These are phyloP conservation scores for Rhizopus delemar DNA, from an alignment of 371 early-diverging fungal species.

Conservation along the genomic window DNA sequence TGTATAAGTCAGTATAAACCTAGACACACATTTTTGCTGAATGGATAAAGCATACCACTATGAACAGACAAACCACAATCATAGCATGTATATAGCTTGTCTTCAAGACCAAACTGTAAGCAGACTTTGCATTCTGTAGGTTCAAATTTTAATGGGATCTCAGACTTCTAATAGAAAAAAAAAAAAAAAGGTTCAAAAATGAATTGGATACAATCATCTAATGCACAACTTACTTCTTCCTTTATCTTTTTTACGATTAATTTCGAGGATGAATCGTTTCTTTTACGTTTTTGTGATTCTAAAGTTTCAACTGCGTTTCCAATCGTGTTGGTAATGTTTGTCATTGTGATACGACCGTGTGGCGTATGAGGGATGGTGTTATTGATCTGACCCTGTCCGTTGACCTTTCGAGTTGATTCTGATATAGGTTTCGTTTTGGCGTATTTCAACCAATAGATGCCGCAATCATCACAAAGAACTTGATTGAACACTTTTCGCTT, in stretches of 20 bases:
- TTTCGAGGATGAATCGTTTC: constrained; percentile 1
- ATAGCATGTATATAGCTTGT: constrained; percentile 52
- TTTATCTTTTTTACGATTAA: constrained; percentile 9
- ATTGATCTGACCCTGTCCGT: not conserved
- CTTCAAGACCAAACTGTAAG: constrained; percentile 20
- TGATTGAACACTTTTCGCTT: constrained; percentile 45
- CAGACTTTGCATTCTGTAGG: constrained; percentile 61
- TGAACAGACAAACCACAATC: constrained; percentile 68
- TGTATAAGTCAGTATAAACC: no score
- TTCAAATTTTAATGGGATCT: constrained; percentile 2
- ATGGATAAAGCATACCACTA: constrained; percentile 38
- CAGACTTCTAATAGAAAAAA: not conserved
- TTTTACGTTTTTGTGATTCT: constrained; percentile 20
- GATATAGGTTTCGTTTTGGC: constrained; percentile 51
- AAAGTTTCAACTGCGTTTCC: not conserved
- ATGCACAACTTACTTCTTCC: constrained; percentile 3
- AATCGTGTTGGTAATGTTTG: no score
- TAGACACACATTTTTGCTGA: not conserved
- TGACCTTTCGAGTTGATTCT: constrained; percentile 21
- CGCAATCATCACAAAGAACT: constrained; percentile 73
- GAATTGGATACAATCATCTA: not conserved
- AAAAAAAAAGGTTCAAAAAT: not conserved
- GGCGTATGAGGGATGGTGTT: no score
- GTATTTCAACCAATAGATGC: constrained; percentile 76
- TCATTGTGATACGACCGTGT: no score